Evolutionary conservation across 371 early-diverging fungal genomes (phyloP).

Genomic region (Gilbertella persicaria): DNA sequence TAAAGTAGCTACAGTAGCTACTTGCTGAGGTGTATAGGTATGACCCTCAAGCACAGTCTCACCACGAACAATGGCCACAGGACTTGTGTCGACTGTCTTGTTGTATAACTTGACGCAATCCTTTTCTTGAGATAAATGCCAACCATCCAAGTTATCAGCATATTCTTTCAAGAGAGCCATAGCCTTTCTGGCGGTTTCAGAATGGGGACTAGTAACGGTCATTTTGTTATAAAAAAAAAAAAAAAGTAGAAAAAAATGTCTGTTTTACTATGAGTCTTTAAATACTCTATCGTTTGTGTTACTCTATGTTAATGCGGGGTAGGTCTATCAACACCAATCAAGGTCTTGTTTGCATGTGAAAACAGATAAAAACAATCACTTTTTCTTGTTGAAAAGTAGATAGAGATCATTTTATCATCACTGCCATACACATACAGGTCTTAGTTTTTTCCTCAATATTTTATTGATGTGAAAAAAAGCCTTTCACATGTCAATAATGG

Average conservation of each 20-base stretch:
- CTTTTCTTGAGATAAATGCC: slow-evolving; percentile 28
- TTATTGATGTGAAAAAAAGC: neutral
- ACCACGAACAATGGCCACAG: slow-evolving; percentile 32
- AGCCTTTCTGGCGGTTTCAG: slow-evolving; percentile 17
- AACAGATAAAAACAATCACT: too few relatives aligned
- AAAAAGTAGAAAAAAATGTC: neutral
- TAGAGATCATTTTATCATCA: too few relatives aligned
- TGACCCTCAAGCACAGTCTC: slow-evolving; percentile 19
- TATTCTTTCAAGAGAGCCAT: slow-evolving; percentile 26
- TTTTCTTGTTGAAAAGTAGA: too few relatives aligned
- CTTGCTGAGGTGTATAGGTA: slow-evolving; percentile 27
- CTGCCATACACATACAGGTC: too few relatives aligned
- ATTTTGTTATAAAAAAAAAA: slow-evolving; percentile 6
- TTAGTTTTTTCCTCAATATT: too few relatives aligned
- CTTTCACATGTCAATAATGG: too few relatives aligned
- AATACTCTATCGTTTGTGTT: neutral
- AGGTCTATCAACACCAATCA: too few relatives aligned
- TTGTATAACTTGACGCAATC: slow-evolving; percentile 31
- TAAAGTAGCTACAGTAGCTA: slow-evolving; percentile 25
- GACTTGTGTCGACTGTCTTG: slow-evolving; percentile 17
- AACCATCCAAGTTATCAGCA: slow-evolving; percentile 21
- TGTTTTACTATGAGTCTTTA: neutral
- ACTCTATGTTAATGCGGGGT: too few relatives aligned
- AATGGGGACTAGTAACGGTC: slow-evolving; percentile 25
- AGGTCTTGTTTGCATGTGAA: too few relatives aligned